A percentile compares a stretch with the other conserved stretches of the same genome.
Evolutionary conservation across 208 protist genomes (phyloP).

Genomic region (Acanthamoeba royreba): DNA sequence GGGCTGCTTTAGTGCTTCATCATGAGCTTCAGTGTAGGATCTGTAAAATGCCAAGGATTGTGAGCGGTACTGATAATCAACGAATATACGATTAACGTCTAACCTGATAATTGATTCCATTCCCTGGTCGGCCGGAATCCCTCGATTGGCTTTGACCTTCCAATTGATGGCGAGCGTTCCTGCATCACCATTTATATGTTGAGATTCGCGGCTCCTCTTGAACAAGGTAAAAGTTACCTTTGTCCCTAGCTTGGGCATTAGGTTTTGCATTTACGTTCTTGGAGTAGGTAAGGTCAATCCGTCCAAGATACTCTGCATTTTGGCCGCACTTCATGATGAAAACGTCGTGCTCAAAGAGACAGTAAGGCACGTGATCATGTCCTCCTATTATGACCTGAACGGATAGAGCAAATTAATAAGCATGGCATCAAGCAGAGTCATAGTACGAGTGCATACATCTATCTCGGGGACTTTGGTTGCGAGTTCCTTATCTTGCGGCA

Average conservation of each 20-base stretch:
- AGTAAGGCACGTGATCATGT: constrained; percentile 11
- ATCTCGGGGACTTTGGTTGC: constrained; percentile 21
- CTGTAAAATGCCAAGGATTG: background rate
- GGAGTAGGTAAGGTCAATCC: background rate
- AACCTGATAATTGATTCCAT: background rate
- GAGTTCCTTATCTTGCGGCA: constrained; percentile 24
- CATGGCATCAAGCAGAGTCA: background rate
- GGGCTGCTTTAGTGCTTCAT: background rate
- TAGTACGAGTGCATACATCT: background rate
- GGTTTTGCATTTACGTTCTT: background rate
- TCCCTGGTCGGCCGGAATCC: background rate
- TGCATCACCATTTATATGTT: background rate
- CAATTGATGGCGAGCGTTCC: background rate
- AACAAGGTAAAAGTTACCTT: background rate
- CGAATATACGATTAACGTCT: background rate
- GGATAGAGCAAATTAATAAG: background rate
- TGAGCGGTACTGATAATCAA: too few species aligned
- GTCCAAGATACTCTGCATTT: constrained; percentile 13
- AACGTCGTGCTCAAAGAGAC: background rate
- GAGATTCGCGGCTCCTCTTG: too few species aligned
- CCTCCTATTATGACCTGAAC: background rate
- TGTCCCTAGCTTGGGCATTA: background rate
- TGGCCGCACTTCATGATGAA: constrained; percentile 40
- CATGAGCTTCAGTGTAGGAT: background rate
- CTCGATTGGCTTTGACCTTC: constrained; percentile 8